Evolutionary conservation across 208 protist species (phyloP), one percentile per base, ranked within the genome.

Genomic region (Crithidia brevicula): DNA sequence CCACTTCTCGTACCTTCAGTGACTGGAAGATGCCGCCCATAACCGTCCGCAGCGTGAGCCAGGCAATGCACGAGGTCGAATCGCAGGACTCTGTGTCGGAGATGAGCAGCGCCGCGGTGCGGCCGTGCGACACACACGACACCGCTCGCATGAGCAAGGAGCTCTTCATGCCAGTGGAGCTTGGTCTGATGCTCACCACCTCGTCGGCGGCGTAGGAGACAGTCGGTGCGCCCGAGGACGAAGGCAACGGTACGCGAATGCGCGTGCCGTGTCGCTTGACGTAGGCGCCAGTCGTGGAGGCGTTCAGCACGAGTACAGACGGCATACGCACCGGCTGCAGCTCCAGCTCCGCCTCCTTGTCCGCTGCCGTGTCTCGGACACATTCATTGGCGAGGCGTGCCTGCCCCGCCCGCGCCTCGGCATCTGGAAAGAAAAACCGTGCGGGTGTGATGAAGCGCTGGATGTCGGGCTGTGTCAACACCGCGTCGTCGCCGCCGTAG

Each of bases 71-170:
- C 4, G 67, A 67, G 11, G 52, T 22, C 8, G 65, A 20, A n/a
- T 71, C 63, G 33, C 67, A 66, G 13, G 68, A 33, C 50, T 71
- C 69, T 46, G 79, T 85, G 74, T 85, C 79, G 33, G 54, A 38
- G 23, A 74, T 46, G 38, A 80, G 31, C 23, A 85, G 61, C 18
- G 79, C 79, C 1, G 79, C 72, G 28, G 69, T 74, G 45, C 65
- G 69, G 30, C 79, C 79, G 3, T 46, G 47, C 13, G 57, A 53
- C 9, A 74, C 79, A 49, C 79, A 84, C 23, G 65, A 71, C 45
- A 84, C 61, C 27, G 33, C 34, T 9, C 67, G 60, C 38, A 53
- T 58, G 49, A 84, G 56, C 45, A 57, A 25, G 11, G 50, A 71
- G 59, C 77, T 78, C 51, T 67, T 75, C 36, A 77, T n/a, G 9